phyloP scores from a whole-genome alignment of 306 rosid species.

The Acacia crassicarpa region DNA sequence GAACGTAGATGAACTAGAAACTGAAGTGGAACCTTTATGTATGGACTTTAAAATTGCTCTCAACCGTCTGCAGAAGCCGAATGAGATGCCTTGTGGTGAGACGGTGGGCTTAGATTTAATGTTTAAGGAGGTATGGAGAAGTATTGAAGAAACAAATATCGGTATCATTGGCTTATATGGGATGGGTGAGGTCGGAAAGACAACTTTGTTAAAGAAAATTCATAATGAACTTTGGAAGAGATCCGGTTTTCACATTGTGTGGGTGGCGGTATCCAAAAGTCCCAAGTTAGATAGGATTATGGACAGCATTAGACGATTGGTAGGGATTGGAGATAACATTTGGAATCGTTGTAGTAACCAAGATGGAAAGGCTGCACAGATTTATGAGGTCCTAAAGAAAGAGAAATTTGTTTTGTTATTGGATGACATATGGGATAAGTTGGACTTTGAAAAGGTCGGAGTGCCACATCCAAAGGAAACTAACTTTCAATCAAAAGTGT shows the following conservation, averaged over 20 bases:
- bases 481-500: neutral
- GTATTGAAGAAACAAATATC: neutral
- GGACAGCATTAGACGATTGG: neutral
- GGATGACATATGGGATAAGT: neutral
- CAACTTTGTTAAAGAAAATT: neutral
- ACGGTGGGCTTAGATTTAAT: neutral
- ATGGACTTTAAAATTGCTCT: neutral
- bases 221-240: neutral
- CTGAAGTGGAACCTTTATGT: fast-evolving
- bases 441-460: neutral
- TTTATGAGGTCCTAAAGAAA: neutral
- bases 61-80: fast-evolving
- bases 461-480: neutral
- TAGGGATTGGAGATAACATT: neutral
- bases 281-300: too few species aligned
- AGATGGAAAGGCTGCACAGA: neutral
- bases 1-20: neutral
- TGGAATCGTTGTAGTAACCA: neutral
- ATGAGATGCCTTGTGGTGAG: neutral
- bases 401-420: neutral
- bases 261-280: neutral
- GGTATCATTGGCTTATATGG: neutral
- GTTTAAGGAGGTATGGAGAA: neutral
- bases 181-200: neutral
- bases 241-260: neutral